Evolutionary conservation across 116 monocot species (phyloP).

Genomic region (Papilionanthe hybrid): DNA sequence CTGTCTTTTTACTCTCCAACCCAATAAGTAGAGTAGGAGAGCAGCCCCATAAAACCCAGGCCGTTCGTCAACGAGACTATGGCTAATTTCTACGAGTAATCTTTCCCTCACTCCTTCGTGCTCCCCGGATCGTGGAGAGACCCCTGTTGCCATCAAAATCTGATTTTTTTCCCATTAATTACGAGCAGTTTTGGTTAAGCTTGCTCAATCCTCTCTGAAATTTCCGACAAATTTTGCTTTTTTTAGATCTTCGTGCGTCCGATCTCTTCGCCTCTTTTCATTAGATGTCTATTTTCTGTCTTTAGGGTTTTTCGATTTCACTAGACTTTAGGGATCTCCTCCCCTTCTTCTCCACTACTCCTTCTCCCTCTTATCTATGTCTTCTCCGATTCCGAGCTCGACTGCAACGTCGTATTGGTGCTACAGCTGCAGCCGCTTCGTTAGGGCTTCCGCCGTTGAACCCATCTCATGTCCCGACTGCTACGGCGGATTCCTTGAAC

Average conservation of each 20-base stretch:
- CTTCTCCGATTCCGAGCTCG: conserved; percentile 7
- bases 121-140: not conserved
- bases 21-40: not conserved
- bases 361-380: conserved; percentile 11
- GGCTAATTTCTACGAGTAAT: no score
- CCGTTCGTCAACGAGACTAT: not conserved
- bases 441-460: conserved; percentile 32
- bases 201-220: not conserved
- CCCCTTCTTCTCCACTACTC: not conserved
- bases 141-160: not conserved
- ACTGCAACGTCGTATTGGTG: conserved; percentile 70
- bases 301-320: not conserved
- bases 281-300: not conserved
- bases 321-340: not conserved
- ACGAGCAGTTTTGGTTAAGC: not conserved
- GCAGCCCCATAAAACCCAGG: not conserved
- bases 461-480: conserved; percentile 67
- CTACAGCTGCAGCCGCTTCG: conserved; percentile 78
- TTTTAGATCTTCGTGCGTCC: not conserved
- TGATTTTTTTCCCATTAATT: not conserved
- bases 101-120: not conserved
- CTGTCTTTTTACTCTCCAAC: no score
- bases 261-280: not conserved
- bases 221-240: not conserved
- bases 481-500: conserved; percentile 80